phyloP scores from a whole-genome alignment of 78 protist species.

The Trichosphaerium sp. region DNA sequence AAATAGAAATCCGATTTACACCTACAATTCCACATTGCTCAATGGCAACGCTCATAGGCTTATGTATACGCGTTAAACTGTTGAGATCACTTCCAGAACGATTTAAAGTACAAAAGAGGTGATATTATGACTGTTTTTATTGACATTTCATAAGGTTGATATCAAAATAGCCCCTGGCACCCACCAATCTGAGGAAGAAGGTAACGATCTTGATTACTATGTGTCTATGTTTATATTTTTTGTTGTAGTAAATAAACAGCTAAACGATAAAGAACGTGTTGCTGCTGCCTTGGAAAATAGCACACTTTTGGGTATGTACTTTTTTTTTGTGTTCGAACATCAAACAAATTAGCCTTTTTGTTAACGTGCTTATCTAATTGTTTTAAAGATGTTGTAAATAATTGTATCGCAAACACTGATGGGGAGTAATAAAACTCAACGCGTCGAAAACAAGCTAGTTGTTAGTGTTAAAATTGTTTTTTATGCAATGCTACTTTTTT shows the following conservation, averaged over 20 bases:
- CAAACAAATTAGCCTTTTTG: too few relatives aligned
- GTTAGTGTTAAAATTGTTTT: too few relatives aligned
- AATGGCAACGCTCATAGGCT: slow-evolving; percentile 84
- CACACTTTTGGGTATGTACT: too few relatives aligned
- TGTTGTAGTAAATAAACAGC: slow-evolving; percentile 34
- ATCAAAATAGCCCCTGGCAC: neutral
- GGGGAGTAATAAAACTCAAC: too few relatives aligned
- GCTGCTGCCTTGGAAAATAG: too few relatives aligned
- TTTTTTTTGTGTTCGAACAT: too few relatives aligned
- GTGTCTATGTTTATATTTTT: slow-evolving; percentile 29
- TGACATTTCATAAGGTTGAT: neutral
- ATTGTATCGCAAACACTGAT: too few relatives aligned
- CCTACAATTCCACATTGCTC: slow-evolving; percentile 89
- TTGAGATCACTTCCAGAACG: slow-evolving; percentile 55
- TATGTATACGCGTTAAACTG: slow-evolving; percentile 74
- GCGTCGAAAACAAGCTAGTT: too few relatives aligned
- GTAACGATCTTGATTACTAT: slow-evolving; percentile 83
- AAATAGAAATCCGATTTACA: slow-evolving; percentile 50
- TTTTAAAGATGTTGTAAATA: too few relatives aligned
- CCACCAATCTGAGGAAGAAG: slow-evolving; percentile 27
- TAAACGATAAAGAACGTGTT: slow-evolving; percentile 7
- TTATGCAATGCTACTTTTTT: too few relatives aligned
- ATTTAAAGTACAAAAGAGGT: slow-evolving; percentile 39
- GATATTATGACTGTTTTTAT: neutral
- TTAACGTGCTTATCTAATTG: too few relatives aligned